A percentile compares a stretch with the other conserved stretches of the same genome.
Conservation (phyloP, 345 rosid species). For the Eucalyptus sp. region DNA sequence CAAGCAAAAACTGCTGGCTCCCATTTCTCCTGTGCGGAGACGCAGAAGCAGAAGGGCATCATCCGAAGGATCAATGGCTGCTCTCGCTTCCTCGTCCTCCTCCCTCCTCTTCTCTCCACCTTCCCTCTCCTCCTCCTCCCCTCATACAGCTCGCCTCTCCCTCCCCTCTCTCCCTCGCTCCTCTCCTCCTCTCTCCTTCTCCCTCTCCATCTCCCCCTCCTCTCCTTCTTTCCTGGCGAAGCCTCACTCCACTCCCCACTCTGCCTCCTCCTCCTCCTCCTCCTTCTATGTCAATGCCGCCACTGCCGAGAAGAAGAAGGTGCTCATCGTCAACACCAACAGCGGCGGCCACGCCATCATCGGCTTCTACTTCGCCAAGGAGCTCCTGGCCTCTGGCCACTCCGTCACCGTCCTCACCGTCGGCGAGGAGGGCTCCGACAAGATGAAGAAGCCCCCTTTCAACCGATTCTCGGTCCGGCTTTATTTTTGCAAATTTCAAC, state of each 20-base stretch:
- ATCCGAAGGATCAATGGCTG: constrained; percentile 28
- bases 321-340: constrained; percentile 76
- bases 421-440: constrained; percentile 74
- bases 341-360: constrained; percentile 89
- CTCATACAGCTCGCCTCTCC: constrained; percentile 10
- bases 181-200: constrained; percentile 3
- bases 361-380: constrained; percentile 80
- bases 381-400: constrained; percentile 76
- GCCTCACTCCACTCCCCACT: background rate
- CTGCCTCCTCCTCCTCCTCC: background rate
- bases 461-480: constrained; percentile 55
- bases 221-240: constrained; percentile 15
- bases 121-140: constrained; percentile 11
- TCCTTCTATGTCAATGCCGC: constrained; percentile 26
- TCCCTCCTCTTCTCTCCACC: constrained; percentile 7
- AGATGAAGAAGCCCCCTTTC: constrained; percentile 95
- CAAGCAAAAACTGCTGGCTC: background rate
- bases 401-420: constrained; percentile 68
- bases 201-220: constrained; percentile 6
- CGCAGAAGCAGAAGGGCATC: background rate
- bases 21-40: background rate
- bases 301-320: constrained; percentile 68
- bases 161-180: constrained; percentile 2
- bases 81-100: constrained; percentile 4
- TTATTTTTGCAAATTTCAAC: background rate